phyloP scores from a whole-genome alignment of 2,329 filamentous ascomycete genomes.

The Ustulina deusta region DNA sequence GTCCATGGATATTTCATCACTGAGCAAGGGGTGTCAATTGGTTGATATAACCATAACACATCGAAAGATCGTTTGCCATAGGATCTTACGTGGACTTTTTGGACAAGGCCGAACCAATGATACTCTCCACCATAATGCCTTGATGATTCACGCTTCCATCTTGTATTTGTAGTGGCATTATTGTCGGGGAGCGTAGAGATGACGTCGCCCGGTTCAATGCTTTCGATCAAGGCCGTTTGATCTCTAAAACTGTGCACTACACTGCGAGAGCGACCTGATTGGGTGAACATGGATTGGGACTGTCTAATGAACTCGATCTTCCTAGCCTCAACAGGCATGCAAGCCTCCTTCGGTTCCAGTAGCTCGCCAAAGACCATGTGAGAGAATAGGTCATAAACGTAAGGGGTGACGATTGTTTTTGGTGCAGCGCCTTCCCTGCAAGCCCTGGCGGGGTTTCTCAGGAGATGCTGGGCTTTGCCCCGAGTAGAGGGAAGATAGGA shows the following conservation, averaged over 20 bases:
- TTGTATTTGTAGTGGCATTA: conserved; percentile 61
- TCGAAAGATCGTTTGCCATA: conserved; percentile 62
- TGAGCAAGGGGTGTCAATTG: conserved; percentile 77
- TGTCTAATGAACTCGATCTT: conserved; percentile 47
- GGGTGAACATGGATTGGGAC: conserved; percentile 24
- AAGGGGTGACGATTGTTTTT: conserved; percentile 76
- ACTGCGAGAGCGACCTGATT: conserved; percentile 15
- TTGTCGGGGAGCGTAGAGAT: conserved; percentile 62
- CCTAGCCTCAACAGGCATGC: conserved; percentile 45
- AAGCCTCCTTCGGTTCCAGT: conserved; percentile 56
- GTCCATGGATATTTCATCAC: conserved; percentile 74
- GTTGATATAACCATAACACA: conserved; percentile 80
- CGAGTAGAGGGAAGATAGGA: conserved; percentile 34
- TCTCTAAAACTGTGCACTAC: conserved; percentile 10
- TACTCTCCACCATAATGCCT: conserved; percentile 58
- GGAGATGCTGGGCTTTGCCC: no score
- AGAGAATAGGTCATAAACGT: conserved; percentile 72
- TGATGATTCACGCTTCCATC: conserved; percentile 66
- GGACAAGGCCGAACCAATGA: conserved; percentile 80
- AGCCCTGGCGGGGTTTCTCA: not conserved
- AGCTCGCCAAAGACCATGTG: conserved; percentile 69
- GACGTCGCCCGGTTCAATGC: conserved; percentile 60
- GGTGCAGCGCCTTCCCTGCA: conserved; percentile 32
- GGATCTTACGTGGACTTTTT: conserved; percentile 59
- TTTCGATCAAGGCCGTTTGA: conserved; percentile 44